Evolutionary conservation across 2,329 filamentous ascomycete species (phyloP).

Genomic region (Scedosporium dehoogii): DNA sequence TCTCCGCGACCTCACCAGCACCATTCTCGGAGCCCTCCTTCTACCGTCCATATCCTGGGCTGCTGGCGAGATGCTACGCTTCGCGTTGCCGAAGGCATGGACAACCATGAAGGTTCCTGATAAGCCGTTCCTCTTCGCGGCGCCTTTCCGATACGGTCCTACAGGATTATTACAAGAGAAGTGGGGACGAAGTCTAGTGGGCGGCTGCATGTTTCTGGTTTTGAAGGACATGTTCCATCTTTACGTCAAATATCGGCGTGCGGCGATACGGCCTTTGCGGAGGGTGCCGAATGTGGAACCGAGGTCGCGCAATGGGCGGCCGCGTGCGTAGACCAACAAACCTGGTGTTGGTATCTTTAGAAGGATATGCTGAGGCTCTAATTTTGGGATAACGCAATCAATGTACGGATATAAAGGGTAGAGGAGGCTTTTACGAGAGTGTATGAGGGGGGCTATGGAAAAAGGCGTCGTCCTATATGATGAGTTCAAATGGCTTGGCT

Average conservation of each 20-base stretch:
- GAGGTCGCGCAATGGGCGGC: background rate
- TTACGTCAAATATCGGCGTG: slow-evolving; percentile 54
- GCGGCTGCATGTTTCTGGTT: slow-evolving; percentile 81
- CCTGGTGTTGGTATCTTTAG: too few relatives aligned
- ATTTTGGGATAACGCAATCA: too few relatives aligned
- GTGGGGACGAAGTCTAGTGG: slow-evolving; percentile 83
- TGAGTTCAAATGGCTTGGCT: too few relatives aligned
- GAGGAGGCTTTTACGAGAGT: too few relatives aligned
- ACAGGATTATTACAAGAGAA: slow-evolving; percentile 67
- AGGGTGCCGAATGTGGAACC: slow-evolving; percentile 27
- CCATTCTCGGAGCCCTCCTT: slow-evolving; percentile 49
- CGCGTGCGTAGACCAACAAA: background rate
- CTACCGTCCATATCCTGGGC: slow-evolving; percentile 74
- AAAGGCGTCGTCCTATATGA: too few relatives aligned
- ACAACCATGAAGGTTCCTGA: slow-evolving; percentile 31
- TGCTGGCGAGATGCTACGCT: slow-evolving; percentile 65
- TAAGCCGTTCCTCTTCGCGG: slow-evolving; percentile 5
- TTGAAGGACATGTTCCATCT: slow-evolving; percentile 58
- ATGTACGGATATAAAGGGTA: too few relatives aligned
- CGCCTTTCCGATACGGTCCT: slow-evolving; percentile 21
- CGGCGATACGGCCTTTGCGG: slow-evolving; percentile 44
- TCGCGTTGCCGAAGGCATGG: slow-evolving; percentile 59
- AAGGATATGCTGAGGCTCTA: too few relatives aligned
- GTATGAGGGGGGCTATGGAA: too few relatives aligned
- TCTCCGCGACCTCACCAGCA: slow-evolving; percentile 35